Percentiles rank a stretch among this genome's conserved stretches.
phyloP scores from a whole-genome alignment of 163 green algal species.

The Scenedesmus sp. region DNA sequence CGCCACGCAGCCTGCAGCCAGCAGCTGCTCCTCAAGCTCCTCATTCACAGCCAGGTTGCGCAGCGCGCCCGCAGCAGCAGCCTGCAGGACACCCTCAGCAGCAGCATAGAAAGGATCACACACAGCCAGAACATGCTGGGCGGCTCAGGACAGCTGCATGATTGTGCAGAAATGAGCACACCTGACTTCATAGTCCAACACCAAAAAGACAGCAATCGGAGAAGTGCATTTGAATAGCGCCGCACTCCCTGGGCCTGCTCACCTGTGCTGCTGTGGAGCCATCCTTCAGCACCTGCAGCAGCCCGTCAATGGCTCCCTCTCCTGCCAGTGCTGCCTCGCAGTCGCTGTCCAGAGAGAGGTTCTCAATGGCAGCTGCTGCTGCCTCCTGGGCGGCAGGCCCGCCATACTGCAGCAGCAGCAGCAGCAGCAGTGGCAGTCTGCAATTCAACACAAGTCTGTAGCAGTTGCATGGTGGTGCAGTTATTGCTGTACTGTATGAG shows the following conservation, averaged over 20 bases:
- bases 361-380: slow-evolving; percentile 42
- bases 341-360: slow-evolving; percentile 21
- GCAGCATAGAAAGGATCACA: background rate
- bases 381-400: slow-evolving; percentile 49
- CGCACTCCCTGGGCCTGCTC: background rate
- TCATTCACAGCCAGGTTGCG: slow-evolving; percentile 51
- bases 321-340: slow-evolving; percentile 46
- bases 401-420: slow-evolving; percentile 39
- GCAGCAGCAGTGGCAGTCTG: background rate
- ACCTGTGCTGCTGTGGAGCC: slow-evolving; percentile 39
- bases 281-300: slow-evolving; percentile 45
- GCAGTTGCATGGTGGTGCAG: background rate
- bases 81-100: slow-evolving; percentile 4
- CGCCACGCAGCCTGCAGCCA: slow-evolving; percentile 26
- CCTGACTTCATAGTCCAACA: background rate
- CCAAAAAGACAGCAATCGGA: no score
- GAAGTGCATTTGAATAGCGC: no score
- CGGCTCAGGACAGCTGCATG: background rate
- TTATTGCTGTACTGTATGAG: background rate
- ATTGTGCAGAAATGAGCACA: background rate
- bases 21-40: slow-evolving; percentile 27
- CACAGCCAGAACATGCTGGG: background rate
- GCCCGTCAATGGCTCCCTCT: slow-evolving; percentile 41
- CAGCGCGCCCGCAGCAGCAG: slow-evolving; percentile 37
- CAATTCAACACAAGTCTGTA: no score